Percentiles rank a stretch among this genome's conserved stretches.
Conservation (phyloP, 2,329 filamentous ascomycete species). For the Fusarium beomiforme region DNA sequence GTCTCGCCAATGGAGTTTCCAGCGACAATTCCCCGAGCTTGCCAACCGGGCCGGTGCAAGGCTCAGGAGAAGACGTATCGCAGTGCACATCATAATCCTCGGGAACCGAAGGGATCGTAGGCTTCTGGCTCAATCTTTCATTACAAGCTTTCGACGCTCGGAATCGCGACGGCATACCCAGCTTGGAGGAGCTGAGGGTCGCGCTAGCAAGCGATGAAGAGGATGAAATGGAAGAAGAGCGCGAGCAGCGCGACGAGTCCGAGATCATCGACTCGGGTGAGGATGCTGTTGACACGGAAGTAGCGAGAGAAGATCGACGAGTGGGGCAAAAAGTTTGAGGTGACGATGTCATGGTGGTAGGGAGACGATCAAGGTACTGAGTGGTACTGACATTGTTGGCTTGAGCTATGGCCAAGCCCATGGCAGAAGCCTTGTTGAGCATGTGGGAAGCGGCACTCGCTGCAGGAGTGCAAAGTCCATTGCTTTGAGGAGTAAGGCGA, state of each 20-base stretch:
- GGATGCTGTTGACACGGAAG: slow-evolving; percentile 69
- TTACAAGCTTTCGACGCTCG: slow-evolving; percentile 67
- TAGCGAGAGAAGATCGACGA: slow-evolving; percentile 71
- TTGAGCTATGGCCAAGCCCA: slow-evolving; percentile 70
- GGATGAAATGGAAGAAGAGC: slow-evolving; percentile 72
- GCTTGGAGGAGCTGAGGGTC: slow-evolving; percentile 60
- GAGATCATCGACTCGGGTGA: slow-evolving; percentile 76
- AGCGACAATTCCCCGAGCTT: slow-evolving; percentile 62
- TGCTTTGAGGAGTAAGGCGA: slow-evolving; percentile 65
- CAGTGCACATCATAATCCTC: slow-evolving; percentile 64
- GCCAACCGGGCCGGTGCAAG: slow-evolving; percentile 62
- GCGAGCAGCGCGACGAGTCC: slow-evolving; percentile 68
- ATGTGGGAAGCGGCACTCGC: slow-evolving; percentile 63
- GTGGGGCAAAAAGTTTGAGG: slow-evolving; percentile 60
- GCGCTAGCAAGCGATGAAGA: slow-evolving; percentile 69
- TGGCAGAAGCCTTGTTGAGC: slow-evolving; percentile 62
- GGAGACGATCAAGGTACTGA: slow-evolving; percentile 65
- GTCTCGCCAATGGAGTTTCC: slow-evolving; percentile 58
- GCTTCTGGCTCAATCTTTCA: slow-evolving; percentile 64
- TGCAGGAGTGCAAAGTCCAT: slow-evolving; percentile 68
- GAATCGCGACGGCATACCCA: slow-evolving; percentile 71
- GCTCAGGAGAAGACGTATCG: slow-evolving; percentile 66
- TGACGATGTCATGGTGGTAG: slow-evolving; percentile 59
- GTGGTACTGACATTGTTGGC: slow-evolving; percentile 56
- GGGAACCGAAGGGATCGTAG: slow-evolving; percentile 65